Percentiles rank a stretch among this genome's conserved stretches.
phyloP scores from a whole-genome alignment of 768 basidiomycete species.

The Termitomyces sp. region DNA sequence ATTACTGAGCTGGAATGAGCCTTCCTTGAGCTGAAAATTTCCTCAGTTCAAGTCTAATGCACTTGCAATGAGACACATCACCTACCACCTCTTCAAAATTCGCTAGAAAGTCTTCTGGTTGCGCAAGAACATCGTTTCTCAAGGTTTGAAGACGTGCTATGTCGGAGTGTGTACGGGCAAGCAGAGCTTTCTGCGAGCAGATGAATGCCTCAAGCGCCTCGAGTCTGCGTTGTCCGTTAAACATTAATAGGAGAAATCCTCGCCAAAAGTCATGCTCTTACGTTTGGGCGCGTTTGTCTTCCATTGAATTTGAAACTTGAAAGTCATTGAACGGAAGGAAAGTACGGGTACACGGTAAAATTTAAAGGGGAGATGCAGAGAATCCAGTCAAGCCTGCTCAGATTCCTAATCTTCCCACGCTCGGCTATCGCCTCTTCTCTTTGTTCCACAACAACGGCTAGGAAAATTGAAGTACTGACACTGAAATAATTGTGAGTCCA shows the following conservation, averaged over 20 bases:
- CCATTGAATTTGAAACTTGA: conserved; percentile 27
- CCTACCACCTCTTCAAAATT: conserved; percentile 29
- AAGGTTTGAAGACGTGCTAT: conserved; percentile 49
- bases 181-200: conserved; percentile 50
- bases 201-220: conserved; percentile 67
- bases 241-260: neutral
- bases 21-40: conserved; percentile 6
- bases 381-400: neutral
- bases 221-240: conserved; percentile 29
- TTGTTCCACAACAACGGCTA: neutral
- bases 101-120: conserved; percentile 27
- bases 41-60: neutral
- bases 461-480: neutral
- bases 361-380: neutral
- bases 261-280: conserved; percentile 15
- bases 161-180: conserved; percentile 58
- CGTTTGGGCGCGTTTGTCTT: conserved; percentile 32
- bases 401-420: conserved; percentile 9
- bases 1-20: conserved; percentile 33
- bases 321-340: conserved; percentile 13
- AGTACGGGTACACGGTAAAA: neutral
- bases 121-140: conserved; percentile 28
- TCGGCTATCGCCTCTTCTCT: neutral
- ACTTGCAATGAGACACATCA: neutral
- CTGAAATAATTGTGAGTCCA: neutral